Percentiles rank a stretch among this genome's conserved stretches.
phyloP scores from a whole-genome alignment of 2,329 filamentous ascomycete genomes.

The Microcyclospora pomicola region DNA sequence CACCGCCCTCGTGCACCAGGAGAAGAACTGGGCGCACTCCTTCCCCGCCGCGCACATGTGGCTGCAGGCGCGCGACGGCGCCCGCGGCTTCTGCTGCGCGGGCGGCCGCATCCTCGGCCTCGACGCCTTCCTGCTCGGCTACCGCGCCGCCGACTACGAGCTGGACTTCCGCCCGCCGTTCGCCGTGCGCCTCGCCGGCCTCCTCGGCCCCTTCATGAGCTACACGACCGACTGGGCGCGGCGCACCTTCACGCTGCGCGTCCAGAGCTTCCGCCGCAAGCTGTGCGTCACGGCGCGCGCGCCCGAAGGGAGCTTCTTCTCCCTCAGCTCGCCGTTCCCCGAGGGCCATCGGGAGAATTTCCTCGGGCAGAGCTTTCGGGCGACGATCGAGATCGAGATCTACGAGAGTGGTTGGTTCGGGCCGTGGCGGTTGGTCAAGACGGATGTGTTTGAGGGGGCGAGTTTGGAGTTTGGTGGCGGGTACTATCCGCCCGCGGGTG shows the following conservation, averaged over 20 bases:
- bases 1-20: constrained; percentile 31
- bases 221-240: constrained; percentile 28
- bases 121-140: constrained; percentile 35
- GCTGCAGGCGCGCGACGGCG: constrained; percentile 24
- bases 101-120: constrained; percentile 28
- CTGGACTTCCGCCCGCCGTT: constrained; percentile 34
- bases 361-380: constrained; percentile 34
- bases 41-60: constrained; percentile 33
- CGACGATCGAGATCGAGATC: constrained; percentile 29
- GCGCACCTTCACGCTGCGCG: constrained; percentile 25
- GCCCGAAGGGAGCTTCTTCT: constrained; percentile 32
- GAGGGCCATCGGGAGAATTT: constrained; percentile 33
- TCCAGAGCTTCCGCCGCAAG: constrained; percentile 28
- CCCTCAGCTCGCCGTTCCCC: constrained; percentile 31
- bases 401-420: constrained; percentile 27
- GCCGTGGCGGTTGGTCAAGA: constrained; percentile 27
- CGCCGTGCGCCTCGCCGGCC: constrained; percentile 23
- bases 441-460: constrained; percentile 28
- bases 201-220: constrained; percentile 29
- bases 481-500: constrained; percentile 32
- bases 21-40: constrained; percentile 38
- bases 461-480: constrained; percentile 38
- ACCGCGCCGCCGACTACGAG: constrained; percentile 24
- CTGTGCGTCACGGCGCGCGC: constrained; percentile 28
- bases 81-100: constrained; percentile 21